Evolutionary conservation across 148 eudicot species (phyloP), one percentile per base, ranked within the genome.

Genomic region (Chenopodium suecicum): DNA sequence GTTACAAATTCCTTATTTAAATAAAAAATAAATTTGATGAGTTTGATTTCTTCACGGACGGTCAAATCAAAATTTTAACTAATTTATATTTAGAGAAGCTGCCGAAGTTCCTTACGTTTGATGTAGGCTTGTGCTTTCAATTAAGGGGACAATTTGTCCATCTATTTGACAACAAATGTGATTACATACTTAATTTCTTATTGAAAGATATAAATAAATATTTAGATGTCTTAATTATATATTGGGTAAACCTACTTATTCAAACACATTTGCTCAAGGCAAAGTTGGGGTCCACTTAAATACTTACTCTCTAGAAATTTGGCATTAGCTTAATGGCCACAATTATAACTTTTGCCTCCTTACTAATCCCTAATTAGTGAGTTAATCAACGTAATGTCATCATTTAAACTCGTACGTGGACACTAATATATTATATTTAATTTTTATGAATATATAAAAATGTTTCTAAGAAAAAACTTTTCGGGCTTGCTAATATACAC

Each of bases 81-180:
- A 71, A 60, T 60, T 52, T 52, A 13, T 64, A 54, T 11, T 47
- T 12, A 34, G 60, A 82, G 70, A 78, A 47, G 73, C 20, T 63
- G 81, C 69, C 75, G 69, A 79, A 85, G 62, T 16, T 34, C 81
- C 83, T 86, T 83, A 86, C 80, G 88, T 84, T 67, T 79, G 84
- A 88, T 83, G 88, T 73, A 85, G 86, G 83, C 71, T 56, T 58
- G 56, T 90, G 88, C 89, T 88, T 80, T 60, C 90, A 86, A 86
- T 84, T 60, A 82, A 87, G 96, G 96, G 88, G 83, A 92, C 96
- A 91, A 79, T 60, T 77, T 87, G 92, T 92, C 54, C 54, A 72
- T 69, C 29, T 79, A 31, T 29, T 68, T 68, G 10, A 68, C 16
- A 79, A 50, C 58, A 64, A 64, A 25, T 77, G 37, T 66, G 19